phyloP scores from a whole-genome alignment of 495 filamentous ascomycete species.

The Xylaria venustula region DNA sequence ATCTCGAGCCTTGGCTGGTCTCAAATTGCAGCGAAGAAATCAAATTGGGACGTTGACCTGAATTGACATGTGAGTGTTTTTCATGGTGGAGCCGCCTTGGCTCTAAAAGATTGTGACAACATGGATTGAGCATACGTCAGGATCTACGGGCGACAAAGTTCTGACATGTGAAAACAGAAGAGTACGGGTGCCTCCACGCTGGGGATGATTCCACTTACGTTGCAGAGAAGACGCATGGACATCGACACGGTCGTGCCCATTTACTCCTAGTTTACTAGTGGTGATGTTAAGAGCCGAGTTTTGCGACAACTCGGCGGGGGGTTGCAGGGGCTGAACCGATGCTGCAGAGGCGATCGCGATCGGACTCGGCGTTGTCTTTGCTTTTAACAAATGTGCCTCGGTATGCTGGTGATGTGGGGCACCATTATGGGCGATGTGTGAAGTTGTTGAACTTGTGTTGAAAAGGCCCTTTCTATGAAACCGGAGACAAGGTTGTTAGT shows the following conservation, averaged over 20 bases:
- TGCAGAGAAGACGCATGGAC: constrained; percentile 60
- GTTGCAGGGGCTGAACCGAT: constrained; percentile 16
- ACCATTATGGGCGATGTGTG: constrained; percentile 15
- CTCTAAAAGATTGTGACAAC: background rate
- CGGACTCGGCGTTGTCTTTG: constrained; percentile 33
- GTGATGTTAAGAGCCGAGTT: constrained; percentile 28
- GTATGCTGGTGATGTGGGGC: constrained; percentile 29
- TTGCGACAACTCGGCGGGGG: constrained; percentile 30
- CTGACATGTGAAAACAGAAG: constrained; percentile 26
- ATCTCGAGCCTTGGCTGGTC: constrained; percentile 31
- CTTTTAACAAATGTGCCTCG: constrained; percentile 38
- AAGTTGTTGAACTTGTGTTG: constrained; percentile 24
- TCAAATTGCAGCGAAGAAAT: constrained; percentile 25
- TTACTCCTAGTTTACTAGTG: constrained; percentile 24
- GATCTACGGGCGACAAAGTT: constrained; percentile 15
- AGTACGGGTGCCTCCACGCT: constrained; percentile 1
- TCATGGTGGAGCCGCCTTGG: constrained; percentile 11
- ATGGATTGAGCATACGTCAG: constrained; percentile 6
- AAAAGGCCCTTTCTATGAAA: constrained; percentile 41
- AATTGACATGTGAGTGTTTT: constrained; percentile 28
- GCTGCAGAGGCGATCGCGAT: constrained; percentile 28
- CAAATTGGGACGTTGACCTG: constrained; percentile 31
- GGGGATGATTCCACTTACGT: constrained; percentile 44
- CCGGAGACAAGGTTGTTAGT: constrained; percentile 24
- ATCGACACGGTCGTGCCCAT: constrained; percentile 24